Evolutionary conservation across 106 monocot genomes (phyloP).

Genomic region (Acorus calamus): DNA sequence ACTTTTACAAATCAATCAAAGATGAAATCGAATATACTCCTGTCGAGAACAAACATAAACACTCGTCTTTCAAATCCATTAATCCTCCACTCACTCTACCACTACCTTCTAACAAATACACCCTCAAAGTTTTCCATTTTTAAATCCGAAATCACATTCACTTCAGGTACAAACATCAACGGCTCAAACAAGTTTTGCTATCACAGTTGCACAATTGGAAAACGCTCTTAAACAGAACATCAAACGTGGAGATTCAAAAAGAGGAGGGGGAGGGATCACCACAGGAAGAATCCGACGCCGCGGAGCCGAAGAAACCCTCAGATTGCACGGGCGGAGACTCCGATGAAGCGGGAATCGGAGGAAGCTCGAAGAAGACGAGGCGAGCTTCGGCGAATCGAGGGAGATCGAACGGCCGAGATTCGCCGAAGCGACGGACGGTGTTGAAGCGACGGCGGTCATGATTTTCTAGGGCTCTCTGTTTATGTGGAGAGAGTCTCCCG

Average conservation of each 20-base stretch:
- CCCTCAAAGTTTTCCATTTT: too few relatives aligned
- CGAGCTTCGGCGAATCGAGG: constrained; percentile 12
- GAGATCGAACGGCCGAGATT: not conserved
- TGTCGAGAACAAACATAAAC: too few relatives aligned
- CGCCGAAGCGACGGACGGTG: constrained; percentile 13
- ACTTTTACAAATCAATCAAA: too few relatives aligned
- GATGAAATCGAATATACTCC: too few relatives aligned
- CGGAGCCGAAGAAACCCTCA: constrained; percentile 13
- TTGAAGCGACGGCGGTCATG: constrained; percentile 23
- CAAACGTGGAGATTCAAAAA: not conserved
- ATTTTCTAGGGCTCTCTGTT: constrained; percentile 8
- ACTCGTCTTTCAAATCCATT: too few relatives aligned
- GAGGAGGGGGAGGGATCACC: constrained; percentile 12
- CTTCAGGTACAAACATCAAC: too few relatives aligned
- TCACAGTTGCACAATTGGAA: not conserved
- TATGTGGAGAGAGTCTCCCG: not conserved
- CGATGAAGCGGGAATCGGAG: constrained; percentile 7
- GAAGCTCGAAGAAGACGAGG: constrained; percentile 9
- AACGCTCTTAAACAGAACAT: not conserved
- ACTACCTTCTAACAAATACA: too few relatives aligned
- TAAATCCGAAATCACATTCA: too few relatives aligned
- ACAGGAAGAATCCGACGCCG: constrained; percentile 26
- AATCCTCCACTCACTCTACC: too few relatives aligned
- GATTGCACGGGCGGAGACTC: not conserved
- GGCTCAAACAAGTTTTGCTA: too few relatives aligned